Evolutionary conservation across 768 basidiomycete genomes (phyloP), one percentile per base, ranked within the genome.

Genomic region (Calocybe gangraenosa): DNA sequence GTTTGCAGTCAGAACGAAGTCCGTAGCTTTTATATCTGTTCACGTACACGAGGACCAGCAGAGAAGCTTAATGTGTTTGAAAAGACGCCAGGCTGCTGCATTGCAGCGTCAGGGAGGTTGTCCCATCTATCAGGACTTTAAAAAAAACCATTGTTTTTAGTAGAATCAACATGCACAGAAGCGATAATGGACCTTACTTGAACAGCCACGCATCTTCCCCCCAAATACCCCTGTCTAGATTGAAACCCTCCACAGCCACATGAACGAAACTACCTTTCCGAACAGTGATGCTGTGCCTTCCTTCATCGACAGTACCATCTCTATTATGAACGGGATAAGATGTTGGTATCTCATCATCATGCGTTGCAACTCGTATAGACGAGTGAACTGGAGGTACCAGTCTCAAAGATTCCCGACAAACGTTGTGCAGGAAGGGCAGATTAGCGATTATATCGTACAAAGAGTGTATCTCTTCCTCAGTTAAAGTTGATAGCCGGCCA

Each of bases 141-240:
- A 22, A 32, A 44, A 33, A 17, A 23, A 14, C 15, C 35, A 20
- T 43, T 32, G 40, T 14, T 15, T 10, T 14, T 17, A 36, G 44
- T 15, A 33, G 2, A 22, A 34, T 35, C 30, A 37, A n/a, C 32
- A 25, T 32, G 11, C 42, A 14, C 41, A 6, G 33, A 42, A 8
- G 23, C 19, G 23, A 40, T 33, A 31, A 7, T n/a, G 30, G 14
- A 4, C 33, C 80, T 53, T 58, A 91, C 90, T 80, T 74, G 62
- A 91, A 93, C 20, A 79, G 73, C 87, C 86, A 89, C 23, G 84
- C 87, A 58, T 87, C 80, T 19, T 78, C 69, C 4, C 91, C 91
- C 87, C 90, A 92, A 20, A 91, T 71, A 14, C 64, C 75, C 45
- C 80, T 82, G 58, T 90, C 86, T 20, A 89, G 64, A 58, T 89